A percentile compares a stretch with the other conserved stretches of the same genome.
phyloP scores from a whole-genome alignment of 2,329 filamentous ascomycete species.

The Trichophyton rubrum region DNA sequence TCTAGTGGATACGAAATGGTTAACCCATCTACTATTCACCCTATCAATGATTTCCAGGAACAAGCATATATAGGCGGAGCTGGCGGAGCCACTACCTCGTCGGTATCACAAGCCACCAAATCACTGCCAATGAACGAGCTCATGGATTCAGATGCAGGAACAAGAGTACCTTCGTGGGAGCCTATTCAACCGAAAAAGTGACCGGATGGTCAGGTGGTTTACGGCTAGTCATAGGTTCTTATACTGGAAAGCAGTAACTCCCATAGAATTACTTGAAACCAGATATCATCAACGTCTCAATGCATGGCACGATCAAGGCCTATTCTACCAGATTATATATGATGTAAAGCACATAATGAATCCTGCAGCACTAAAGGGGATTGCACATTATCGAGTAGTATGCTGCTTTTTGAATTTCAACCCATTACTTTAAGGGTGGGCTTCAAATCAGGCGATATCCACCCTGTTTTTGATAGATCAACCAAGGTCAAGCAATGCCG shows the following conservation, averaged over 20 bases:
- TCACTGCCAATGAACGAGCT: background rate
- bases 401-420: no score
- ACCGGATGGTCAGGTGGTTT: background rate
- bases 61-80: no score
- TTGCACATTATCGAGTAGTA: no score
- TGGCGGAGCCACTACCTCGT: background rate
- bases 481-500: no score
- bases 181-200: constrained; percentile 5
- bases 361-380: no score
- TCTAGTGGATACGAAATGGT: background rate
- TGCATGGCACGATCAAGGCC: background rate
- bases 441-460: no score
- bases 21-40: background rate
- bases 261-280: background rate
- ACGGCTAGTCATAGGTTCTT: background rate
- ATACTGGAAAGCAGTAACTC: background rate
- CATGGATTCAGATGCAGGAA: constrained; percentile 6
- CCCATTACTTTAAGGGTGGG: no score
- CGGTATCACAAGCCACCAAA: background rate
- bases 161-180: background rate
- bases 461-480: no score
- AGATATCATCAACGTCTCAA: background rate
- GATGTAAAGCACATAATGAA: no score
- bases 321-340: background rate
- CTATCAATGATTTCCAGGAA: background rate